Base-by-base conservation (phyloP, 1,284 basidiomycete species). In the Ustilago tritici region DNA sequence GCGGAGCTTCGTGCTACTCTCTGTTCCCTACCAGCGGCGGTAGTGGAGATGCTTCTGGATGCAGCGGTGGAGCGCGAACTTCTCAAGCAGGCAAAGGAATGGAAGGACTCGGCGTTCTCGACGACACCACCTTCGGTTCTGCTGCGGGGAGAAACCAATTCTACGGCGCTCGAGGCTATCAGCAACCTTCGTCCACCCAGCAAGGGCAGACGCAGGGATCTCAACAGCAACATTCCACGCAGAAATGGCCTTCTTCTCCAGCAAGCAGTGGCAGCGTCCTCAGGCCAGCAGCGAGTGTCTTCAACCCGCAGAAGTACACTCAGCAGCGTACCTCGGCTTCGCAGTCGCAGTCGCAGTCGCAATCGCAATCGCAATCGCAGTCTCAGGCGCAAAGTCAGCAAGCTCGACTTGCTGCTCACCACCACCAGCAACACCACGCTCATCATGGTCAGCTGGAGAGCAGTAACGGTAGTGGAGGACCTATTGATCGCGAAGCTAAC, bases 161-260 rank as follows among this genome's bases (percentile, higher is more conserved):
- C 47, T 71, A 76, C 36, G 69, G 69, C 47, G 62, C 69, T n/a
- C 47, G 74, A 35, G 69, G 65, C 56, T 76, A 76, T 36, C 65
- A 68, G 43, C 62, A 56, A 49, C 47, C 49, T 32, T 60, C 47
- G 38, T 59, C 61, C 32, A 34, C 57, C 11, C 54, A 52, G 41
- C 61, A 63, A 19, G n/a, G n/a, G n/a, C 43, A 46, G 43, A 46
- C n/a, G 54, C 59, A 53, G 11, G 35, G 43, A 31, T 36, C 40
- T 17, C 68, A 67, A 55, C 62, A 56, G 41, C 49, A 43, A 36
- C n/a, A 31, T 32, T 8, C 60, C 56, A 12, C 56, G 54, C 53
- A 70, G 43, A 46, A 64, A 36, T 67, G 73, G 64, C 43, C 66
- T 8, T 34, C 57, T 12, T 61, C 68, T 12, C n/a, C 63, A 9